These are phyloP conservation scores for Boletus coccyginus DNA, from an alignment of 768 basidiomycete species.

Conservation along the genomic window DNA sequence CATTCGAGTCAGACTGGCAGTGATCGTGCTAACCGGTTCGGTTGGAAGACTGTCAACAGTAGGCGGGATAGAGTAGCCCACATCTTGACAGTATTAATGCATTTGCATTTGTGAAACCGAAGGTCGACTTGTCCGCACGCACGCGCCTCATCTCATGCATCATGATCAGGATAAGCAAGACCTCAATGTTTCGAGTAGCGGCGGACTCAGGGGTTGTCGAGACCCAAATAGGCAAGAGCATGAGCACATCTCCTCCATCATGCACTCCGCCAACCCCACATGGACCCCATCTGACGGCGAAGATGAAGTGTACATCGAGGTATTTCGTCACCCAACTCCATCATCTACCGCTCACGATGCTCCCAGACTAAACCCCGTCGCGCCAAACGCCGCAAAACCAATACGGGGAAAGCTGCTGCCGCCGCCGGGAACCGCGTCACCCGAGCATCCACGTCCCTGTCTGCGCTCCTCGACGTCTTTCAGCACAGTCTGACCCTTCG, in stretches of 20 bases:
- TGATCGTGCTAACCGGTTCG: no score
- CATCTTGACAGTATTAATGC: no score
- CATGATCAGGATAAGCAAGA: no score
- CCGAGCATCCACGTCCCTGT: conserved; percentile 17
- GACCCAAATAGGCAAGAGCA: background rate
- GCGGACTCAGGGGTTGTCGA: background rate
- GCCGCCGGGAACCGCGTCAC: conserved; percentile 10
- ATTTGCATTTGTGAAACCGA: no score
- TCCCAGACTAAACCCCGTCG: conserved; percentile 14
- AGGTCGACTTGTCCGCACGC: no score
- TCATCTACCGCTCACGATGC: background rate
- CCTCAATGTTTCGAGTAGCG: no score
- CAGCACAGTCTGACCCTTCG: conserved; percentile 4
- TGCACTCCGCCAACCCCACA: background rate
- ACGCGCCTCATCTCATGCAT: no score
- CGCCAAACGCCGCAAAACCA: conserved; percentile 28
- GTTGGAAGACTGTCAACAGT: no score
- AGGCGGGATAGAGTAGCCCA: no score
- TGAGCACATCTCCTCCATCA: background rate
- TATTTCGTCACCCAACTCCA: background rate
- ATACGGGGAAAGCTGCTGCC: conserved; percentile 12
- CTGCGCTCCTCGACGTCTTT: conserved; percentile 18
- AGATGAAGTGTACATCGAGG: conserved; percentile 20
- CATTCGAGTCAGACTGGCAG: background rate
- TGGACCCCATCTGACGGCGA: conserved; percentile 9